Evolutionary conservation across 2,329 filamentous ascomycete genomes (phyloP).

Genomic region (Xenoacremonium recifei): DNA sequence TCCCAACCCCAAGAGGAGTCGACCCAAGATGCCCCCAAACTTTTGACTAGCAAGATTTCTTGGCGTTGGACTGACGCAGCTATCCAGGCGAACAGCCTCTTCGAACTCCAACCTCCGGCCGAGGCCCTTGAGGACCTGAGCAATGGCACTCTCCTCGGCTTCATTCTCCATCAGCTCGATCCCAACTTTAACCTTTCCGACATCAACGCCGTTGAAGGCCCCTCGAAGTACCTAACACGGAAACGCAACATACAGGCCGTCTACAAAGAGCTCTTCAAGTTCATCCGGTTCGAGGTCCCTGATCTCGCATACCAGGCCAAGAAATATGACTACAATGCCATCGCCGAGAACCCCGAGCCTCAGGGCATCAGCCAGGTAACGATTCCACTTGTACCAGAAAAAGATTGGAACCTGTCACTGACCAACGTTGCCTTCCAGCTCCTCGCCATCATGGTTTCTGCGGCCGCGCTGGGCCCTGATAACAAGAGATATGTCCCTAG

Average conservation of each 20-base stretch:
- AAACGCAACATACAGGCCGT: conserved; percentile 54
- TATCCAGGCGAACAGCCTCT: conserved; percentile 36
- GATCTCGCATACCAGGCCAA: conserved; percentile 52
- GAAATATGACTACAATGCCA: conserved; percentile 54
- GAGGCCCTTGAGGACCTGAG: conserved; percentile 50
- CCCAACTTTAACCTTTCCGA: conserved; percentile 53
- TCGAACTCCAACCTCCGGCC: conserved; percentile 44
- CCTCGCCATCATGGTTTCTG: conserved; percentile 58
- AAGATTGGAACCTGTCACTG: conserved; percentile 13
- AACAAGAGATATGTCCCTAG: conserved; percentile 51
- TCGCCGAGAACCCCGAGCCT: conserved; percentile 55
- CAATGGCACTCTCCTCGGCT: conserved; percentile 54
- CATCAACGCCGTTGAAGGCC: conserved; percentile 46
- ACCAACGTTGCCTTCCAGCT: conserved; percentile 45
- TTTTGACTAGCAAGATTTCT: no score
- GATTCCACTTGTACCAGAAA: conserved; percentile 8
- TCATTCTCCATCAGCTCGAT: conserved; percentile 59
- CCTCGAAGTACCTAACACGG: conserved; percentile 44
- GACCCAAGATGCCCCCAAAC: no score
- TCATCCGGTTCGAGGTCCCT: conserved; percentile 52
- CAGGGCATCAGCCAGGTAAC: conserved; percentile 53
- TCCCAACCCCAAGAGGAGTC: conserved; percentile 8
- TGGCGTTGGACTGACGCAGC: conserved; percentile 1
- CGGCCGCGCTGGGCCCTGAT: conserved; percentile 60
- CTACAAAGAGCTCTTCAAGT: conserved; percentile 53